Conservation (phyloP, 768 basidiomycete genomes). For the Mycena leptocephala region DNA sequence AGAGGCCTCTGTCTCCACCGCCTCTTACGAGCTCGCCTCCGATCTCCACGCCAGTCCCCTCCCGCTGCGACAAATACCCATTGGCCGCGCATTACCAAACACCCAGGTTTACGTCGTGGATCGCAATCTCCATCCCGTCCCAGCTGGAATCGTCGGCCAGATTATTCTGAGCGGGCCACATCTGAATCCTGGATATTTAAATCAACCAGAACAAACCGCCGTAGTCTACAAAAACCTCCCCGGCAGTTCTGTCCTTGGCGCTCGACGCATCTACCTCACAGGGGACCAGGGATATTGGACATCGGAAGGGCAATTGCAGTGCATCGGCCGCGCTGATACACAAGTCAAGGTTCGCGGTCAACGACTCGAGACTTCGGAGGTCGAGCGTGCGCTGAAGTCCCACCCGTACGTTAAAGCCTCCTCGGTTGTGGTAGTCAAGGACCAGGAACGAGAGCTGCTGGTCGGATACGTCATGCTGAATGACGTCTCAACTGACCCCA, state of each 20-base stretch:
- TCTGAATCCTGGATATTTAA: conserved; percentile 1
- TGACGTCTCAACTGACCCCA: conserved; percentile 1
- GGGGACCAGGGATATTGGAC: conserved; percentile 5
- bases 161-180: conserved; percentile 1
- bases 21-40: neutral
- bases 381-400: conserved; percentile 1
- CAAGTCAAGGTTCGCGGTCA: conserved; percentile 6
- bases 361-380: conserved; percentile 6
- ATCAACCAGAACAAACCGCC: neutral
- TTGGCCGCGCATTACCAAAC: conserved; percentile 1
- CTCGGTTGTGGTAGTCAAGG: conserved; percentile 1
- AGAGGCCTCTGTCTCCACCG: neutral
- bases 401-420: conserved; percentile 1
- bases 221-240: neutral
- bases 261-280: conserved; percentile 4
- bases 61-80: conserved; percentile 5
- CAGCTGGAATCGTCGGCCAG: conserved; percentile 5
- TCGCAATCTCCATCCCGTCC: conserved; percentile 4
- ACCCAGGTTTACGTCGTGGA: neutral
- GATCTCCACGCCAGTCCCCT: conserved; percentile 4
- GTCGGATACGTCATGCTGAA: neutral
- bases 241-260: conserved; percentile 1
- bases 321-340: neutral
- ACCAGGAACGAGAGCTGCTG: conserved; percentile 7
- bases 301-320: conserved; percentile 8